Conservation (phyloP, 1,284 basidiomycete genomes). For the Apiotrichum montevideense region DNA sequence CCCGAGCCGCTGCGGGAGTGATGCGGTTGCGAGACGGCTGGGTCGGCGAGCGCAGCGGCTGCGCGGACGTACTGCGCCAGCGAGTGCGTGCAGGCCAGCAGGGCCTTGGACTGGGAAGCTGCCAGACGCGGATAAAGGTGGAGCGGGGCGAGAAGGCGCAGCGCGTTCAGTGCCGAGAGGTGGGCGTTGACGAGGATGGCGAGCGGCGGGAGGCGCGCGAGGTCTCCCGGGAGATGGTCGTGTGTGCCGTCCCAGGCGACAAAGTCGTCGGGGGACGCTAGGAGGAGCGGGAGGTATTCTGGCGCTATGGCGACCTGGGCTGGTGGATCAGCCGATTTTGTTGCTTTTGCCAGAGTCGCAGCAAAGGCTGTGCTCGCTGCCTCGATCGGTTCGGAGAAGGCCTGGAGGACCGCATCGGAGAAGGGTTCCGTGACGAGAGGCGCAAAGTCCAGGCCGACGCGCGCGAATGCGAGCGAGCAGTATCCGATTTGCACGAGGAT, state of each 20-base stretch:
- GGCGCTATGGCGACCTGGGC: constrained; percentile 35
- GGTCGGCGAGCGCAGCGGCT: constrained; percentile 14
- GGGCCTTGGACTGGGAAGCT: constrained; percentile 52
- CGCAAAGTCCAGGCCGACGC: constrained; percentile 83
- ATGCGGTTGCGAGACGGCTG: neutral
- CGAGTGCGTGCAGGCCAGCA: constrained; percentile 45
- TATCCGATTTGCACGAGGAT: constrained; percentile 87
- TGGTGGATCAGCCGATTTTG: constrained; percentile 19
- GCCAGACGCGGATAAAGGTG: constrained; percentile 53
- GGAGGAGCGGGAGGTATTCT: constrained; percentile 28
- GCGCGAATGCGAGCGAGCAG: constrained; percentile 80
- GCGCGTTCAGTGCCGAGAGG: constrained; percentile 66
- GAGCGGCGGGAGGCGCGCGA: constrained; percentile 70
- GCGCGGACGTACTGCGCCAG: constrained; percentile 51
- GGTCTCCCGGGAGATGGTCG: constrained; percentile 48
- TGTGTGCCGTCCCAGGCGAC: constrained; percentile 7
- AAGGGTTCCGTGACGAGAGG: constrained; percentile 60
- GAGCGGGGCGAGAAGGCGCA: constrained; percentile 72
- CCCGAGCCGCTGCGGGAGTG: constrained; percentile 1
- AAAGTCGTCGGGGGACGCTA: constrained; percentile 16
- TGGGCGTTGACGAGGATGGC: constrained; percentile 70
- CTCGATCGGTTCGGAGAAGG: constrained; percentile 47
- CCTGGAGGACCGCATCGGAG: constrained; percentile 55
- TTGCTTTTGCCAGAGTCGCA: constrained; percentile 23
- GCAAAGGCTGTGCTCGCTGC: constrained; percentile 39